Percentiles rank a stretch among this genome's conserved stretches.
Conservation (phyloP, 148 eudicot genomes). For the Talinum fruticosum region DNA sequence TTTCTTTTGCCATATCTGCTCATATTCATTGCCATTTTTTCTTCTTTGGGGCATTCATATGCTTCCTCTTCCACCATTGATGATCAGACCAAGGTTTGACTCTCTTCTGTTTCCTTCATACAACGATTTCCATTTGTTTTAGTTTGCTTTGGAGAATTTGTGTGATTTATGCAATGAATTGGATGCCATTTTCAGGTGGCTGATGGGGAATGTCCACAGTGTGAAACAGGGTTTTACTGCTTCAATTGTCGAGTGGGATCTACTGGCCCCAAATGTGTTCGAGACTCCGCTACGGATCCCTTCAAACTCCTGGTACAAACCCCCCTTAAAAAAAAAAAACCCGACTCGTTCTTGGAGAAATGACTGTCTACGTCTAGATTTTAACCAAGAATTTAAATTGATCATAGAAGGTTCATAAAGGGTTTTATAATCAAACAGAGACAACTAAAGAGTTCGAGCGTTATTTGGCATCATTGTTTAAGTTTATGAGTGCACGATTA, state of each 20-base stretch:
- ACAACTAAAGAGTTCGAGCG: too few relatives aligned
- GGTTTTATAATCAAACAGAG: too few relatives aligned
- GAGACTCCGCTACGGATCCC: conserved; percentile 41
- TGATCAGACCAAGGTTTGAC: not conserved
- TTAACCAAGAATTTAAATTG: too few relatives aligned
- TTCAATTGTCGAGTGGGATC: conserved; percentile 36
- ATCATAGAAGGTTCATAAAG: too few relatives aligned
- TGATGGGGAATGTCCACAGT: conserved; percentile 33
- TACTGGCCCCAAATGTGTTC: conserved; percentile 41
- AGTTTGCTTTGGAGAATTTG: not conserved
- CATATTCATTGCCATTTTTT: not conserved
- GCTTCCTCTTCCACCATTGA: conserved; percentile 2
- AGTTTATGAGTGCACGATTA: too few relatives aligned
- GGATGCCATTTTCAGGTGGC: conserved; percentile 1
- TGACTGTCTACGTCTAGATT: too few relatives aligned
- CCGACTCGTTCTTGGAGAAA: too few relatives aligned
- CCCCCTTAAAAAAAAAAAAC: too few relatives aligned
- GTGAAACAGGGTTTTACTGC: conserved; percentile 54
- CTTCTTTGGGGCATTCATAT: not conserved
- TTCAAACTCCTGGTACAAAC: conserved; percentile 45
- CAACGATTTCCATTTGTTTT: not conserved
- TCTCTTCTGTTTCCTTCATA: not conserved
- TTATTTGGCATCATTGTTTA: too few relatives aligned
- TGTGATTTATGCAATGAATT: not conserved
- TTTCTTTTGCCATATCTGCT: not conserved